Percentiles rank a stretch among this genome's conserved stretches.
phyloP scores from a whole-genome alignment of 2,329 filamentous ascomycete genomes.

The Ceratocystis ficicola region DNA sequence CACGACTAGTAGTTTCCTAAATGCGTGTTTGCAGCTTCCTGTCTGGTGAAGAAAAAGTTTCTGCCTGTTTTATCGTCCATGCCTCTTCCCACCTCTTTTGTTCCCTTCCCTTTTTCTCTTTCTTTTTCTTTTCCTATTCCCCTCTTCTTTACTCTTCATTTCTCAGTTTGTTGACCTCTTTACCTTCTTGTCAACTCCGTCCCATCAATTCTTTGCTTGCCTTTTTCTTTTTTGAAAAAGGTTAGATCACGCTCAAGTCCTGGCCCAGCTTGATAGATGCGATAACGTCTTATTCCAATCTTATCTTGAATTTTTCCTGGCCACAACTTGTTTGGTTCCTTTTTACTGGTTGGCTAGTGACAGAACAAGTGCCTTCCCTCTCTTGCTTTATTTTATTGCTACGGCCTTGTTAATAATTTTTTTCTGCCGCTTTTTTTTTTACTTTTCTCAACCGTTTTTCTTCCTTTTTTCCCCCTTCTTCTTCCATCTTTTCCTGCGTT shows the following conservation, averaged over 20 bases:
- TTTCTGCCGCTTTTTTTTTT: slow-evolving; percentile 11
- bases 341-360: slow-evolving; percentile 14
- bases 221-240: slow-evolving; percentile 9
- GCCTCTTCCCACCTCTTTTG: not conserved
- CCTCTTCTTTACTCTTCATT: slow-evolving; percentile 11
- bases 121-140: slow-evolving; percentile 6
- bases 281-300: slow-evolving; percentile 9
- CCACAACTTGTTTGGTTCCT: slow-evolving; percentile 1
- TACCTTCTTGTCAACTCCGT: not conserved
- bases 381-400: not conserved
- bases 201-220: not conserved
- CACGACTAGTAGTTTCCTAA: not conserved
- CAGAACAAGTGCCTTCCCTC: not conserved
- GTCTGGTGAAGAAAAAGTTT: slow-evolving; percentile 12
- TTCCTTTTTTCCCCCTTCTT: slow-evolving; percentile 1
- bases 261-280: not conserved
- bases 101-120: slow-evolving; percentile 1
- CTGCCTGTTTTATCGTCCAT: not conserved
- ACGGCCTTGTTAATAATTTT: slow-evolving; percentile 13
- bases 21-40: not conserved
- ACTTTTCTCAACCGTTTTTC: not conserved
- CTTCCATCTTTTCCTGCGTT: slow-evolving; percentile 1
- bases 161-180: not conserved
- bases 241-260: slow-evolving; percentile 2
- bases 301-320: slow-evolving; percentile 11